Base-by-base conservation (phyloP, 1,284 basidiomycete species). In the Austropuccinia psidii region DNA sequence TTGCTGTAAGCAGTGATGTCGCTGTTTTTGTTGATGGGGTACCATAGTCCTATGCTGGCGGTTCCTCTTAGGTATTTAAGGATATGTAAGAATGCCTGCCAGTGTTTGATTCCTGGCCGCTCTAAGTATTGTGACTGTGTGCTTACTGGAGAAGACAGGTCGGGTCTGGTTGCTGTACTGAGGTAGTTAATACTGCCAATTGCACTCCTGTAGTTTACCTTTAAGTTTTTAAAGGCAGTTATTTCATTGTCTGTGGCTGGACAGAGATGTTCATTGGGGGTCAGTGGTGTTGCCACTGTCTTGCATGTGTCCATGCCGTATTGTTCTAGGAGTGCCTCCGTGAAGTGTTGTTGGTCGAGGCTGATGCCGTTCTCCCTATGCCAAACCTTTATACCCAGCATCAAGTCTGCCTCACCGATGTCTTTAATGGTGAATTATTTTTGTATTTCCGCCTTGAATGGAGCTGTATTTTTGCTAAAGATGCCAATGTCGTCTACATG, bases 401-500 rank as follows among this genome's bases (percentile, higher is more conserved):
- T 13, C 29, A 37, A 27, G 5, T 35, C 11, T 4, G 31, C 39
- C 24, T 15, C 9, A 43, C 35, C 27, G 4, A 24, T 33, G n/a
- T n/a, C n/a, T n/a, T n/a, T n/a, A n/a, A n/a, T n/a, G n/a, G n/a
- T n/a, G n/a, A n/a, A n/a, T n/a, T n/a, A n/a, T n/a, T n/a, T n/a
- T n/a, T n/a, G n/a, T n/a, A n/a, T n/a, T n/a, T n/a, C n/a, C n/a
- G n/a, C n/a, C n/a, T n/a, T n/a, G n/a, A n/a, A n/a, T n/a, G n/a
- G n/a, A n/a, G n/a, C n/a, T n/a, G n/a, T n/a, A n/a, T n/a, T n/a
- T n/a, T n/a, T n/a, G n/a, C n/a, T n/a, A n/a, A n/a, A n/a, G n/a
- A n/a, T n/a, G n/a, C n/a, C 35, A 45, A 64, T 5, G 21, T 64
- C 60, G 24, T 64, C 39, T 9, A 64, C 37, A 21, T 64, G 60